These are phyloP conservation scores for Begonia fuchsioides DNA, from an alignment of 306 rosid genomes.

Conservation along the genomic window DNA sequence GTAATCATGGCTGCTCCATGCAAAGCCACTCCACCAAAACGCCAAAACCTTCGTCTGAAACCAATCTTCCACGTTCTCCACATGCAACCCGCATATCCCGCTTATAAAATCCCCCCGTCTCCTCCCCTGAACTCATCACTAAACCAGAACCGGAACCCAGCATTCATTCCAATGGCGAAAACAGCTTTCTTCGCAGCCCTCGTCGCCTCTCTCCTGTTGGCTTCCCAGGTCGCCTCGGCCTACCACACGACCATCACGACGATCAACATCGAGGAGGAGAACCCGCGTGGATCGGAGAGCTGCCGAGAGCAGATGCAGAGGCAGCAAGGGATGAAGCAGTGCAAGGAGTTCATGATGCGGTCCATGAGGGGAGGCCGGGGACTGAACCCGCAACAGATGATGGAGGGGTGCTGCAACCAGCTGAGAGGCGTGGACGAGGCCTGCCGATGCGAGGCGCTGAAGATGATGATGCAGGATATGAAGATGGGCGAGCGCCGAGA, in stretches of 20 bases:
- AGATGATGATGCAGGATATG: neutral
- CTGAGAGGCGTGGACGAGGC: neutral
- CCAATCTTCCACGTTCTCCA: too few relatives aligned
- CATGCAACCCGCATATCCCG: too few relatives aligned
- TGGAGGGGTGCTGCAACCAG: neutral
- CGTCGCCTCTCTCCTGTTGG: neutral
- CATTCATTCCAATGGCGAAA: neutral
- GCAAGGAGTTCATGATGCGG: neutral
- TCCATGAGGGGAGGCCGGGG: neutral
- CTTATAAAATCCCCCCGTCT: too few relatives aligned
- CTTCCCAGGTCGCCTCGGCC: neutral
- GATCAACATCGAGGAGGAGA: neutral
- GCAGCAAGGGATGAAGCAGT: neutral
- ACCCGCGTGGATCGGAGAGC: neutral
- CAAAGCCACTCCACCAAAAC: too few relatives aligned
- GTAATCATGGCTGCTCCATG: too few relatives aligned
- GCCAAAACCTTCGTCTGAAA: too few relatives aligned
- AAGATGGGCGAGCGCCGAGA: neutral
- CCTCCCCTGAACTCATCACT: too few relatives aligned
- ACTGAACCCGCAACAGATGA: neutral
- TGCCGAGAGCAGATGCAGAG: neutral
- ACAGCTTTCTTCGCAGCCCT: neutral
- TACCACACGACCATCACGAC: conserved; percentile 1
- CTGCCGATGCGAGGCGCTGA: neutral
- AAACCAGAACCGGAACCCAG: too few relatives aligned